Percentiles rank a stretch among this genome's conserved stretches.
phyloP scores from a whole-genome alignment of 108 stramenopile genomes.

The Discostella stelligeroides region DNA sequence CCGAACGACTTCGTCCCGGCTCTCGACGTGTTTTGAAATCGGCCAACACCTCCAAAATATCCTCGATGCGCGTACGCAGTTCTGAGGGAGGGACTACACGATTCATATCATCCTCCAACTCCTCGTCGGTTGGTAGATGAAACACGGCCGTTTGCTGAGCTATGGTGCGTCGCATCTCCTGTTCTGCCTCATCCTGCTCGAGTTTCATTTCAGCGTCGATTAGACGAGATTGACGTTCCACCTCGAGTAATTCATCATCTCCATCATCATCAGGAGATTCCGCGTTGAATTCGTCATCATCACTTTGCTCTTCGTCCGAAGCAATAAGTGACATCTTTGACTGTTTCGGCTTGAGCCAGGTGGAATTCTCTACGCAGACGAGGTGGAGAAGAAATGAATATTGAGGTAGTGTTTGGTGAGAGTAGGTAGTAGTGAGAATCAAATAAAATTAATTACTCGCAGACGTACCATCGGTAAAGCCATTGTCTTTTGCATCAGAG shows the following conservation, averaged over 20 bases:
- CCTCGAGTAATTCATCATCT: conserved; percentile 78
- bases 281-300: conserved; percentile 52
- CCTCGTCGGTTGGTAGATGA: conserved; percentile 83
- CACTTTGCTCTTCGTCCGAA: conserved; percentile 69
- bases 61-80: conserved; percentile 87
- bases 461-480: conserved; percentile 38
- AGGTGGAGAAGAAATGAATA: neutral
- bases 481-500: conserved; percentile 36
- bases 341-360: conserved; percentile 79
- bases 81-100: conserved; percentile 92
- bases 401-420: conserved; percentile 3
- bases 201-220: conserved; percentile 70
- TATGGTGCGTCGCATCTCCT: conserved; percentile 81
- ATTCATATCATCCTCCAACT: conserved; percentile 84
- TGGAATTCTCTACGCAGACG: conserved; percentile 62
- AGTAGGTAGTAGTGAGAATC: neutral
- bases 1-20: conserved; percentile 83
- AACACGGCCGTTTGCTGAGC: conserved; percentile 75
- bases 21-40: conserved; percentile 91
- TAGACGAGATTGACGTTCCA: conserved; percentile 69
- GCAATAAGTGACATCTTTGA: conserved; percentile 55
- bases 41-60: conserved; percentile 89
- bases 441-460: neutral
- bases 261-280: conserved; percentile 57
- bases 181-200: conserved; percentile 81